A percentile compares a stretch with the other conserved stretches of the same genome.
phyloP scores from a whole-genome alignment of 1,284 basidiomycete species.

The Fomitiporia mediterranea region DNA sequence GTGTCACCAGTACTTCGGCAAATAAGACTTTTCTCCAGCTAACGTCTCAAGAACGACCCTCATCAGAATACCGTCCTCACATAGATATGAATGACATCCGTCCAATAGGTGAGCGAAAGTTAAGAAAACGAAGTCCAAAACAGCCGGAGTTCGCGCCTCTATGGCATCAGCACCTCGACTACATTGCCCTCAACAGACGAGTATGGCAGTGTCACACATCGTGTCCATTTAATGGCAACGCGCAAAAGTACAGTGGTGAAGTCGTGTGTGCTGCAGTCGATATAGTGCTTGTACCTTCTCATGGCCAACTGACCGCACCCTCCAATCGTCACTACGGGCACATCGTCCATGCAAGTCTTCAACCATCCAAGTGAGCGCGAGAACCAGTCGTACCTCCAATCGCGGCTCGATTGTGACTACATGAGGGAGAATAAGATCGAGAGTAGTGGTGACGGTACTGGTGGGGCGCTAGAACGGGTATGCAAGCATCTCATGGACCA shows the following conservation, averaged over 20 bases:
- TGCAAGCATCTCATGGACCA: slow-evolving; percentile 39
- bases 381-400: slow-evolving; percentile 63
- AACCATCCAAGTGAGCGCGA: slow-evolving; percentile 81
- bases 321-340: slow-evolving; percentile 2
- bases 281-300: not conserved
- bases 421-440: slow-evolving; percentile 43
- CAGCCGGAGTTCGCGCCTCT: slow-evolving; percentile 7
- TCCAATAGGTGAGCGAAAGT: slow-evolving; percentile 16
- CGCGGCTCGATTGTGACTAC: slow-evolving; percentile 59
- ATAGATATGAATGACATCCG: slow-evolving; percentile 50
- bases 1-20: slow-evolving; percentile 96
- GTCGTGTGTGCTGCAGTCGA: not conserved
- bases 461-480: slow-evolving; percentile 52
- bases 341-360: slow-evolving; percentile 44
- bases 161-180: slow-evolving; percentile 10
- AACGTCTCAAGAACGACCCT: slow-evolving; percentile 77
- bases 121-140: slow-evolving; percentile 10
- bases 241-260: too few species aligned
- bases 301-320: slow-evolving; percentile 14
- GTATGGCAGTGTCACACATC: slow-evolving; percentile 7
- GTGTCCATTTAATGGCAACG: not conserved
- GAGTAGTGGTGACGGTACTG: slow-evolving; percentile 51
- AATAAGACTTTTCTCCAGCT: slow-evolving; percentile 98
- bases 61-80: slow-evolving; percentile 69
- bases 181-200: slow-evolving; percentile 9